phyloP scores from a whole-genome alignment of 2,329 filamentous ascomycete genomes.

The Stagonosporopsis tanaceti region DNA sequence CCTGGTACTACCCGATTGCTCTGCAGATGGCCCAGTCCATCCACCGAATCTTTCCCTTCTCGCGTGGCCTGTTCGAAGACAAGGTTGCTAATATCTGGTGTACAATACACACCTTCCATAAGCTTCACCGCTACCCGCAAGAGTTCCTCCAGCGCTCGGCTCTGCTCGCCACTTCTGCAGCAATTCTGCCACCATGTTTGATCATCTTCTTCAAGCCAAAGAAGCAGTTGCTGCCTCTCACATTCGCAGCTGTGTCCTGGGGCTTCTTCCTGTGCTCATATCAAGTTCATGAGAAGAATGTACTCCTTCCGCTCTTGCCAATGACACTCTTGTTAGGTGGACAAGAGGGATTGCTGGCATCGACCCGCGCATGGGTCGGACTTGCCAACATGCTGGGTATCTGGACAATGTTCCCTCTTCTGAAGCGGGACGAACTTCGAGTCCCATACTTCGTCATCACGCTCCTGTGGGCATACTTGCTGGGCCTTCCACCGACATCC shows the following conservation, averaged over 20 bases:
- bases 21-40: constrained; percentile 84
- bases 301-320: constrained; percentile 87
- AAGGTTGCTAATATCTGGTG: constrained; percentile 99
- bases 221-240: constrained; percentile 78
- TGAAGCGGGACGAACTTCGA: constrained; percentile 82
- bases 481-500: constrained; percentile 83
- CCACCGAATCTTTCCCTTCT: constrained; percentile 94
- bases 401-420: constrained; percentile 93
- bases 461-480: constrained; percentile 87
- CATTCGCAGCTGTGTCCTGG: constrained; percentile 87
- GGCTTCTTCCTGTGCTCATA: constrained; percentile 98
- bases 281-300: constrained; percentile 98
- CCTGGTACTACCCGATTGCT: constrained; percentile 76
- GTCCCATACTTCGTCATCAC: constrained; percentile 87
- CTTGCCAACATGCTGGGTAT: constrained; percentile 89
- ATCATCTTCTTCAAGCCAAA: constrained; percentile 81
- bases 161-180: constrained; percentile 74
- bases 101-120: constrained; percentile 85
- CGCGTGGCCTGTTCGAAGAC: constrained; percentile 95
- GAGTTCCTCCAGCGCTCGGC: constrained; percentile 78
- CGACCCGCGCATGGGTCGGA: constrained; percentile 88
- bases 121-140: constrained; percentile 77
- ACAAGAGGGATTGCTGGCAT: constrained; percentile 77
- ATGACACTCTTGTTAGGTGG: constrained; percentile 89
- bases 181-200: constrained; percentile 80